These are phyloP conservation scores for Scenedesmus sp. DNA, from an alignment of 163 green algal species.

Conservation along the genomic window DNA sequence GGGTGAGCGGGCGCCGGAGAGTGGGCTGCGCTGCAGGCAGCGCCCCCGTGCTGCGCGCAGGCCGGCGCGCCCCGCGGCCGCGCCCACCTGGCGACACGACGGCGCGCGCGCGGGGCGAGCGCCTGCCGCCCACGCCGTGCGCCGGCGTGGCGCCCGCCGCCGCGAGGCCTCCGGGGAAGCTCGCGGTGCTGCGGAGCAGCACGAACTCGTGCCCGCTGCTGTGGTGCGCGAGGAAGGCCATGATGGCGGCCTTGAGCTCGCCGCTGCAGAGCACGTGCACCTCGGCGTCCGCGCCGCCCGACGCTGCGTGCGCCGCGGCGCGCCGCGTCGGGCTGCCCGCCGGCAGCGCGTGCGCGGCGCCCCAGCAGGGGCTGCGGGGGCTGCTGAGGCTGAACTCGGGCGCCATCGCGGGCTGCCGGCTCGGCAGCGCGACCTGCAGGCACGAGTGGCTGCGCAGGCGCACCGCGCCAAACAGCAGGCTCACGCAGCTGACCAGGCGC, in stretches of 20 bases:
- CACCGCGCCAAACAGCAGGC: slow-evolving; percentile 32
- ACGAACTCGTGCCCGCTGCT: slow-evolving; percentile 38
- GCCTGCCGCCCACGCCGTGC: no score
- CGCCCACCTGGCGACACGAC: no score
- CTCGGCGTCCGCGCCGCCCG: slow-evolving; percentile 4
- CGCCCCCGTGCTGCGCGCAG: no score
- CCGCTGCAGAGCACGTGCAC: slow-evolving; percentile 42
- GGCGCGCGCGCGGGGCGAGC: no score
- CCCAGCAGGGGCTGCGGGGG: not conserved
- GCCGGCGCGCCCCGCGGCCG: no score
- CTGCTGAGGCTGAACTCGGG: slow-evolving; percentile 36
- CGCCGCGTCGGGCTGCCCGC: no score
- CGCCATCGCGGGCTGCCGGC: slow-evolving; percentile 4
- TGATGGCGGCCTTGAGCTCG: slow-evolving; percentile 29
- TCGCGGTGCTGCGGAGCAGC: slow-evolving; percentile 28
- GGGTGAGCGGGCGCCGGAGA: no score
- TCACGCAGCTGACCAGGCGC: slow-evolving; percentile 13
- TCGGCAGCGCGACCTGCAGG: slow-evolving; percentile 20
- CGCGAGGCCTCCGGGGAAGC: no score
- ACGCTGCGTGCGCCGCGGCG: no score
- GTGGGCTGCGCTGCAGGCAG: no score
- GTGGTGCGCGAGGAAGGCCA: slow-evolving; percentile 40
- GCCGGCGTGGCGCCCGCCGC: not conserved
- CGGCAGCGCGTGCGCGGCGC: no score
- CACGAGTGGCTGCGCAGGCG: slow-evolving; percentile 25